Evolutionary conservation across 148 eudicot genomes (phyloP).

Genomic region (Selenicereus undatus): DNA sequence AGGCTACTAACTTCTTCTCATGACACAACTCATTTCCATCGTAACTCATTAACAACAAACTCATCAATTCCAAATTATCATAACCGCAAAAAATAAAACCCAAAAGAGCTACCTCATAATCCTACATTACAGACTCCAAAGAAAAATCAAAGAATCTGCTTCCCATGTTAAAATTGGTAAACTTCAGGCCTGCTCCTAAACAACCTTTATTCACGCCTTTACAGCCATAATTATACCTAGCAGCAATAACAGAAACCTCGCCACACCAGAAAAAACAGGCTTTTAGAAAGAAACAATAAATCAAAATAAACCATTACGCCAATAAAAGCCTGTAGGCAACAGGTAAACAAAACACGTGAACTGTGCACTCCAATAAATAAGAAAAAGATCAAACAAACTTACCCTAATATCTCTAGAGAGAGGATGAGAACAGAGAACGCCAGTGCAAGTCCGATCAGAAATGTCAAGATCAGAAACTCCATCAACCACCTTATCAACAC

Average conservation of each 20-base stretch:
- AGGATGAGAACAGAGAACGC: conserved; percentile 89
- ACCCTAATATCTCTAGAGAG: conserved; percentile 89
- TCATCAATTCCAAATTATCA: neutral
- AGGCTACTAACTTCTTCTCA: neutral
- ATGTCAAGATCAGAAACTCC: conserved; percentile 46
- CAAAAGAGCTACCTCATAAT: neutral
- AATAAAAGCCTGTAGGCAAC: neutral
- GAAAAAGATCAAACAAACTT: conserved; percentile 16
- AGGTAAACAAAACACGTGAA: neutral
- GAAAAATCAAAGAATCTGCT: no score
- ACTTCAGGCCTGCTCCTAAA: neutral
- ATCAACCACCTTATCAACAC: conserved; percentile 44
- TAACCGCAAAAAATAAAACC: neutral
- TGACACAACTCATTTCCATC: neutral
- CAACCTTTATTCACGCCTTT: neutral
- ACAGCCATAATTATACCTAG: neutral
- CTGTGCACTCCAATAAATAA: neutral
- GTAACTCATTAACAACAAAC: neutral
- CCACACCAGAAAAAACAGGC: neutral
- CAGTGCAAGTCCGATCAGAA: conserved; percentile 94
- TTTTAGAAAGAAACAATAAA: neutral
- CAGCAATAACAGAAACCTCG: neutral
- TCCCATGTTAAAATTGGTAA: no score
- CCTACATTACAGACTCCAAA: neutral
- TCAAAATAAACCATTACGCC: neutral